Conservation (phyloP, 1,139 yeast genomes). For the Dujonia santamariae region DNA sequence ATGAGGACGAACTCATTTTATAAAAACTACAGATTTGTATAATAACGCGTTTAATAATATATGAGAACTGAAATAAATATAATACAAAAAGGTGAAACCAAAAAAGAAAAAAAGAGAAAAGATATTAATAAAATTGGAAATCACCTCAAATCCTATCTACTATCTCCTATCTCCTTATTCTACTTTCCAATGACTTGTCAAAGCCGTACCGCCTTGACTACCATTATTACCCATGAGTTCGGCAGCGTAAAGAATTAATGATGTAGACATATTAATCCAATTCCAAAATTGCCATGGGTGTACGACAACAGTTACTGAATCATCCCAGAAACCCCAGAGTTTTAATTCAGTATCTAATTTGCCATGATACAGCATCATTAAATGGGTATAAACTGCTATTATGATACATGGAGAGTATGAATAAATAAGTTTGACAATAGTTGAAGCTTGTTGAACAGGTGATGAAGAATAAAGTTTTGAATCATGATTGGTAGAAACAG, state of each 20-base stretch:
- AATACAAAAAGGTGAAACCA: background rate
- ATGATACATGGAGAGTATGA: constrained; percentile 92
- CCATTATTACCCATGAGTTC: constrained; percentile 56
- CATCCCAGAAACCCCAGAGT: constrained; percentile 54
- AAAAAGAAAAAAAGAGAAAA: background rate
- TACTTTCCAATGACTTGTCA: constrained; percentile 44
- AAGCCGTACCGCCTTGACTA: constrained; percentile 29
- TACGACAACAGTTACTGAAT: constrained; percentile 36
- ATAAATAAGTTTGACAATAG: constrained; percentile 61
- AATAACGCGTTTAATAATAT: no score
- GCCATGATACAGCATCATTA: constrained; percentile 86
- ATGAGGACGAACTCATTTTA: no score
- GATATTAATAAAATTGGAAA: background rate
- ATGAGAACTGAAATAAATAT: background rate
- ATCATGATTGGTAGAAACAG: constrained; percentile 4
- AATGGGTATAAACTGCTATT: constrained; percentile 90
- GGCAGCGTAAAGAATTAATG: constrained; percentile 72
- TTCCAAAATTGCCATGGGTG: constrained; percentile 95
- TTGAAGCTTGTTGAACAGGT: constrained; percentile 23
- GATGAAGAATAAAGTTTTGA: constrained; percentile 12
- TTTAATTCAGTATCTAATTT: constrained; percentile 60
- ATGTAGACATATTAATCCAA: constrained; percentile 86
- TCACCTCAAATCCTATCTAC: background rate
- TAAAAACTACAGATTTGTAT: no score
- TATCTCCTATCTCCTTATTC: constrained; percentile 20